Evolutionary conservation across 2,329 filamentous ascomycete genomes (phyloP), one percentile per base, ranked within the genome.

Genomic region (Hypoxylon sp.): DNA sequence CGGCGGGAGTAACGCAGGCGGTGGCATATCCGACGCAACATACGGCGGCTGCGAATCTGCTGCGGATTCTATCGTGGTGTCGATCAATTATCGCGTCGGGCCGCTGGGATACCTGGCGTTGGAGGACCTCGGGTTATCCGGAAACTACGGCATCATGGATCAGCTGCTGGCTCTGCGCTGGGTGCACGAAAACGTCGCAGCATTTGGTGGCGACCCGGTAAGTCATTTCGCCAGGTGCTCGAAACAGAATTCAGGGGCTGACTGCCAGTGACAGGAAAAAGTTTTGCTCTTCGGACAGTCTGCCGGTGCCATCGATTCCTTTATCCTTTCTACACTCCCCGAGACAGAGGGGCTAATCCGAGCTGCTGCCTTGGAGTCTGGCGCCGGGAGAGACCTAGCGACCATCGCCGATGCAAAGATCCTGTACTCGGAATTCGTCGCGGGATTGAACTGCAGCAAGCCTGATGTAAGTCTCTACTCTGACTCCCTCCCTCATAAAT

Each of bases 101-200:
- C 75, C 76, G 0, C 72, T 81, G 15, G 81, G 81, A 1, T 83
- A 80, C 60, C 70, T 83, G 5, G 74, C 78, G 0, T 46, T 67
- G 15, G 33, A 60, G 4, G 76, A 76, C 26, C 72, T 78, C 9
- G 72, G 75, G 17, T 71, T 82, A 11, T 75, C 74, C 33, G 72
- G 81, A n/a, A 84, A 84, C 57, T 78, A 76, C 10, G 81, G 79
- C 1, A 65, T 82, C 3, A 73, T 80, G 18, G 81, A 84, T 51
- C 80, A 82, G 64, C 72, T 79, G 10, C 76, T 81, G 6, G 78
- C 74, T 2, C 65, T 84, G 3, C 68, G 76, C 37, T 83, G 81
- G 81, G 77, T 83, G 0, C 76, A 81, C 47, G 70, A 76, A 15
- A 74, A 83, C 35, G 81, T 83, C 33, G 66, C 41, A 3, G 59